Conservation (phyloP, 768 basidiomycete genomes). For the Melanogaster broomeanus region DNA sequence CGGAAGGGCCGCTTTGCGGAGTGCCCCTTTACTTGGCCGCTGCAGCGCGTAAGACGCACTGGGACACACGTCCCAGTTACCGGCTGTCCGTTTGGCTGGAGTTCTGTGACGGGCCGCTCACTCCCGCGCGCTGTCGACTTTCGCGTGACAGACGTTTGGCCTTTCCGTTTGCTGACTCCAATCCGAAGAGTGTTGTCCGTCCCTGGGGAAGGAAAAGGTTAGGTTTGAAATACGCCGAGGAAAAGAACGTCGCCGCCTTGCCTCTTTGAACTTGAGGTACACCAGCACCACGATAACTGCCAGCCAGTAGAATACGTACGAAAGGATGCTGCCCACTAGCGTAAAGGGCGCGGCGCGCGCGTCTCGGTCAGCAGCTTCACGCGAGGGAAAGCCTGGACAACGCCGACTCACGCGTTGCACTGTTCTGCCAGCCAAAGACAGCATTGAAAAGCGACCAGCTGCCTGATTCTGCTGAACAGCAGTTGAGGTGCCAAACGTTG, state of each 20-base stretch:
- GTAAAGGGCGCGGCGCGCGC: slow-evolving; percentile 5
- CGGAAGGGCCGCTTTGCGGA: no score
- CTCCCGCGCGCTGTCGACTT: background rate
- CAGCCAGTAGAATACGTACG: slow-evolving; percentile 93
- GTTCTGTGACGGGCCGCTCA: background rate
- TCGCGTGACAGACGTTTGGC: slow-evolving; percentile 33
- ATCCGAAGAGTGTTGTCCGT: slow-evolving; percentile 60
- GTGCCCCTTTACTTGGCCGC: no score
- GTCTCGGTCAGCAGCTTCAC: background rate
- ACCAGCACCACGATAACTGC: slow-evolving; percentile 70
- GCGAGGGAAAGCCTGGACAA: background rate
- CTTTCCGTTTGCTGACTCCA: slow-evolving; percentile 51
- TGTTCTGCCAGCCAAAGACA: slow-evolving; percentile 89
- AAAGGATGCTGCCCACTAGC: slow-evolving; percentile 73
- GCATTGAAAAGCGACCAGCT: slow-evolving; percentile 86
- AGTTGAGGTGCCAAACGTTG: slow-evolving; percentile 87
- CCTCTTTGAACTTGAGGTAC: slow-evolving; percentile 66
- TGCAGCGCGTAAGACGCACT: no score
- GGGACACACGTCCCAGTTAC: no score
- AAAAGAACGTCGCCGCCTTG: slow-evolving; percentile 19
- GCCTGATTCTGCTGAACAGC: slow-evolving; percentile 65
- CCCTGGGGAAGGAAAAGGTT: slow-evolving; percentile 41
- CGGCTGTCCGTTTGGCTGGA: background rate
- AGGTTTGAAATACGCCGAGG: background rate
- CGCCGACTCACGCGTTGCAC: slow-evolving; percentile 56